These are phyloP conservation scores for Microdochium paspali DNA, from an alignment of 2,329 filamentous ascomycete species.

Conservation along the genomic window DNA sequence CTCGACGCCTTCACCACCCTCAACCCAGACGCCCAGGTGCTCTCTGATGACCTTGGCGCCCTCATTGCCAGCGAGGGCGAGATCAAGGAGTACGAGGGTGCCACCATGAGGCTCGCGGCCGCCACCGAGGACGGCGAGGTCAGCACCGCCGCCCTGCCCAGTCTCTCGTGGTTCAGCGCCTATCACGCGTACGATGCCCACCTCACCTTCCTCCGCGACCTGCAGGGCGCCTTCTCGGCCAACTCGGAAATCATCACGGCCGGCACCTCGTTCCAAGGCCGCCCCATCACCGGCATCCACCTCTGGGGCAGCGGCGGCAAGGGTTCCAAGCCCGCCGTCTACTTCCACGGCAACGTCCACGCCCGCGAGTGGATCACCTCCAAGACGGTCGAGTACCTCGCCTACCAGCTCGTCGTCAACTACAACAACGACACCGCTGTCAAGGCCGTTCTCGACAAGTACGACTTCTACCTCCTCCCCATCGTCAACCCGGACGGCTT, in stretches of 20 bases:
- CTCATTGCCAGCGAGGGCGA: conserved; percentile 17
- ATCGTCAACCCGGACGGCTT: conserved; percentile 46
- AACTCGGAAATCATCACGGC: conserved; percentile 37
- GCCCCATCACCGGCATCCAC: conserved; percentile 50
- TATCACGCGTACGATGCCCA: conserved; percentile 47
- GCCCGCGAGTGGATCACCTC: conserved; percentile 45
- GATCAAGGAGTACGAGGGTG: conserved; percentile 14
- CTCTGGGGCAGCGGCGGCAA: conserved; percentile 37
- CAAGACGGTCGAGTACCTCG: conserved; percentile 35
- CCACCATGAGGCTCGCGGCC: conserved; percentile 3
- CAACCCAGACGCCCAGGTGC: conserved; percentile 12
- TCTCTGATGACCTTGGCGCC: conserved; percentile 17
- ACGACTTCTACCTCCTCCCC: conserved; percentile 49
- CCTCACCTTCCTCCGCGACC: conserved; percentile 33
- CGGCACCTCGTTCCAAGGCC: conserved; percentile 34
- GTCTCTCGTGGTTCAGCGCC: conserved; percentile 37
- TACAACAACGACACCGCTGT: conserved; percentile 28
- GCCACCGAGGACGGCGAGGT: conserved; percentile 3
- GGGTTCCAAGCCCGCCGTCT: conserved; percentile 36
- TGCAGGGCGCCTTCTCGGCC: conserved; percentile 31
- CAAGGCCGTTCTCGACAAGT: conserved; percentile 39
- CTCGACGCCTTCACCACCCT: conserved; percentile 16
- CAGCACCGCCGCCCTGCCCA: conserved; percentile 18
- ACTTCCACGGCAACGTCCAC: conserved; percentile 43
- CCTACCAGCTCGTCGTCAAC: conserved; percentile 33